Base-by-base conservation (phyloP, 1,139 yeast species). In the Taphrina deformans region DNA sequence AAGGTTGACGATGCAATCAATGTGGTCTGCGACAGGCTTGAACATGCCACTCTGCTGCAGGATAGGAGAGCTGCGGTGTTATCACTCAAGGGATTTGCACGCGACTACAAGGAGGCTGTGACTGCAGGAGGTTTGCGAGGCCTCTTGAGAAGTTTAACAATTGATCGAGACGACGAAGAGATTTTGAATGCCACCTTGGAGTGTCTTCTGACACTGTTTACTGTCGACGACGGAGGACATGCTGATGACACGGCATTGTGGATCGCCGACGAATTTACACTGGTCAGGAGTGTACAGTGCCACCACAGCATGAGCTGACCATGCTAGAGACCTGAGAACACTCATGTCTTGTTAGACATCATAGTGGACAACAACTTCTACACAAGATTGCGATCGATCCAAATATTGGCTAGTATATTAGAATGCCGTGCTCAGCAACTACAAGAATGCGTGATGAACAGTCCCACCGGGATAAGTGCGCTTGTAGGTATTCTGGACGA, bases 261-360 rank as follows among this genome's bases (percentile, higher is more conserved):
- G 97, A 88, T 95, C 48, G 91, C 98, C 0, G 99, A 95, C 76
- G 98, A 91, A 70, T 80, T 95, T 71, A 88, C 93, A 1, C 95
- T 89, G 73, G 82, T 71, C 65, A 16, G 71, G 7, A 12, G 2
- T 38, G 7, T 38, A 14, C 41, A 4, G 18, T 12, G 18, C 18
- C 1, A 12, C 18, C n/a, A 6, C 41, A 38, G 18, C 18, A n/a
- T 18, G 6, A 16, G 27, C 35, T 40, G 18, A 51, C 41, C 14
- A 38, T n/a, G 12, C 29, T 44, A 93, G 71, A 74, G 76, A 55
- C 76, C 80, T 45, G 86, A 84, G 33, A 81, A 85, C 31, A 79
- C 93, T 51, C 79, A 82, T 26, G 76, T 83, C 3, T 76, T 91
- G 58, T 77, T 90, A 31, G 83, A 83, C 23, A 78, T 88, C 2